Conservation (phyloP, 768 basidiomycete genomes). For the Boletus subparvulus region DNA sequence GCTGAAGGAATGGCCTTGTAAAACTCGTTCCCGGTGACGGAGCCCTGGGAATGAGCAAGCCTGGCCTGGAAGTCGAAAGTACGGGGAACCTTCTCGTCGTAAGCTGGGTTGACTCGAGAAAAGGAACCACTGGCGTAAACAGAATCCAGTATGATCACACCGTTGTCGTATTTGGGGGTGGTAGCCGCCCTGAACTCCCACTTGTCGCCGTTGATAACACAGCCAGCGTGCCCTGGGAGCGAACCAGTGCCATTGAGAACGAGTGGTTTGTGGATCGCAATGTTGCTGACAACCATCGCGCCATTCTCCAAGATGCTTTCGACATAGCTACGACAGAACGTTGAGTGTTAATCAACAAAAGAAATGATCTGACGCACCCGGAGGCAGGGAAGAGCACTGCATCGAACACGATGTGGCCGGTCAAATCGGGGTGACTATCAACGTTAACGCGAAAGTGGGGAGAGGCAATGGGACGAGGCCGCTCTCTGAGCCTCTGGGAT, state of each 20-base stretch:
- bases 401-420: slow-evolving; percentile 45
- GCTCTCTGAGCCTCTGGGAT: slow-evolving; percentile 27
- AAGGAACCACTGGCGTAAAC: slow-evolving; percentile 31
- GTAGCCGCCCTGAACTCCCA: slow-evolving; percentile 33
- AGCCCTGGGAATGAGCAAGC: slow-evolving; percentile 21
- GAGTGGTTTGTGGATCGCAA: slow-evolving; percentile 31
- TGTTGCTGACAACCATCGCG: slow-evolving; percentile 29
- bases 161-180: slow-evolving; percentile 21
- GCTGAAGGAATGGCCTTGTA: slow-evolving; percentile 19
- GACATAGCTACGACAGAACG: slow-evolving; percentile 16
- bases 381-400: slow-evolving; percentile 49
- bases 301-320: slow-evolving; percentile 35
- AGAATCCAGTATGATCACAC: slow-evolving; percentile 29
- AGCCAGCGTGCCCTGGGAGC: slow-evolving; percentile 24
- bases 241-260: slow-evolving; percentile 21
- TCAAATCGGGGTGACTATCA: slow-evolving; percentile 36
- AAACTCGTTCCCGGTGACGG: slow-evolving; percentile 19
- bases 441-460: slow-evolving; percentile 35
- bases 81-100: slow-evolving; percentile 21
- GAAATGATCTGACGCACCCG: slow-evolving; percentile 34
- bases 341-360: neutral
- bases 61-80: slow-evolving; percentile 24
- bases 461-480: slow-evolving; percentile 38
- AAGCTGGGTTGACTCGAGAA: slow-evolving; percentile 27
- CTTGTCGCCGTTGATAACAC: slow-evolving; percentile 26